Base-by-base conservation (phyloP, 768 basidiomycete species). In the Amanita exitialis region DNA sequence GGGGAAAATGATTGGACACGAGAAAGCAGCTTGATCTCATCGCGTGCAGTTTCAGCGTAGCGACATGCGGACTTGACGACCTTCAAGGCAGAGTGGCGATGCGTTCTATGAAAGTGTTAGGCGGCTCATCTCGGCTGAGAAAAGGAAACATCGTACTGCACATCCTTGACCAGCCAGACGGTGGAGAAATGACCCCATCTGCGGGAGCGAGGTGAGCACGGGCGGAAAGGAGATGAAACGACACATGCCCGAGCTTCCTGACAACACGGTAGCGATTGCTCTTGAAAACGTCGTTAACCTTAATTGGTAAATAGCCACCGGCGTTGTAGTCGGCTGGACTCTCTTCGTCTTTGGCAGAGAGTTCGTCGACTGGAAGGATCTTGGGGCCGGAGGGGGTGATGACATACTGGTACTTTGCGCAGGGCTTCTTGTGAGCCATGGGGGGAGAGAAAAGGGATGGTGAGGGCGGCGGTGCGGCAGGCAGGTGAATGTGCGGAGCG, bases 171-270 rank as follows among this genome's bases (percentile, higher is more conserved):
- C 30, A 92, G 82, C 91, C 91, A 93, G 21, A 93, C 92, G 13
- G 92, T 94, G 1, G 89, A 92, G 64, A 95, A 95, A 69, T 94
- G 91, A 35, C 92, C 92, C 92, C 92, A 95, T 52, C 87, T 90
- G 54, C 23, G 49, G 49, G 41, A 47, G 55, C 52, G 49, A 15
- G 45, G 53, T 38, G 47, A 42, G 52, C 58, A 53, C 49, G 42
- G 3, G 44, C 38, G 18, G 49, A 47, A 35, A 44, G 27, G 48
- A 37, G 27, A 52, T 28, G 27, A 34, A 42, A 54, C 2, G 47
- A 52, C 53, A 64, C 70, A 48, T 57, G 89, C 80, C 95, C 95
- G 27, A 99, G 76, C 67, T 99, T 99, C 56, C 95, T 74, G 30
- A 94, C 75, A 50, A 96, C 82, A 18, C 77, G 69, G 69, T 99